phyloP scores from a whole-genome alignment of 2,329 filamentous ascomycete genomes.

The Colletotrichum sp. region DNA sequence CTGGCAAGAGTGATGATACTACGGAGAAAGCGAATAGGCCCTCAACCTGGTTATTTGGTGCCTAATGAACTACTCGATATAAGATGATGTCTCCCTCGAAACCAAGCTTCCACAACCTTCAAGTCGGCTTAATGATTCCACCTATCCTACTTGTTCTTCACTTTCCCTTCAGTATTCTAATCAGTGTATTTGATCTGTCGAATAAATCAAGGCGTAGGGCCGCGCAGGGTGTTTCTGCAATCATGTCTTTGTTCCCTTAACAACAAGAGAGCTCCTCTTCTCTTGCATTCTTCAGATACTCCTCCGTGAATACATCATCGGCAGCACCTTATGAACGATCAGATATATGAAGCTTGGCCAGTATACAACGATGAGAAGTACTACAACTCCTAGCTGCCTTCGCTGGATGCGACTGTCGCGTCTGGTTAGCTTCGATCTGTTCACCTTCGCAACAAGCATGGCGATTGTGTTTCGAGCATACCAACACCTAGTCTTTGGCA shows the following conservation, averaged over 20 bases:
- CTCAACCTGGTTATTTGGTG: no score
- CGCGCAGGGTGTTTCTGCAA: neutral
- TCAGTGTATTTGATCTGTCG: no score
- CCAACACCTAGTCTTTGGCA: neutral
- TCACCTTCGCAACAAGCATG: neutral
- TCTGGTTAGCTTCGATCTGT: fast-evolving
- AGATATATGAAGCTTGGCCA: fast-evolving
- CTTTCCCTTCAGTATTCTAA: neutral
- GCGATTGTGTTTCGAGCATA: neutral
- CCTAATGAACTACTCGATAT: no score
- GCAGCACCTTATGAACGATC: fast-evolving
- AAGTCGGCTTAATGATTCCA: neutral
- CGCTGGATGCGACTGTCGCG: neutral
- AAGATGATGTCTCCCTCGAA: fast-evolving
- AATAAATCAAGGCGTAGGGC: no score
- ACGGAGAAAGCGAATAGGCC: no score
- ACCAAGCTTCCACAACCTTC: fast-evolving
- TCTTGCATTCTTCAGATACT: neutral
- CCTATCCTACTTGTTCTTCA: neutral
- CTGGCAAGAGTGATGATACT: neutral
- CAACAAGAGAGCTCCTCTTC: no score
- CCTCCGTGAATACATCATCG: fast-evolving
- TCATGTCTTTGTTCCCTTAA: neutral
- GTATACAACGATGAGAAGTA: fast-evolving
- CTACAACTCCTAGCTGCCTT: neutral